phyloP scores from a whole-genome alignment of 2,329 filamentous ascomycete genomes.

The Gremmenia infestans region DNA sequence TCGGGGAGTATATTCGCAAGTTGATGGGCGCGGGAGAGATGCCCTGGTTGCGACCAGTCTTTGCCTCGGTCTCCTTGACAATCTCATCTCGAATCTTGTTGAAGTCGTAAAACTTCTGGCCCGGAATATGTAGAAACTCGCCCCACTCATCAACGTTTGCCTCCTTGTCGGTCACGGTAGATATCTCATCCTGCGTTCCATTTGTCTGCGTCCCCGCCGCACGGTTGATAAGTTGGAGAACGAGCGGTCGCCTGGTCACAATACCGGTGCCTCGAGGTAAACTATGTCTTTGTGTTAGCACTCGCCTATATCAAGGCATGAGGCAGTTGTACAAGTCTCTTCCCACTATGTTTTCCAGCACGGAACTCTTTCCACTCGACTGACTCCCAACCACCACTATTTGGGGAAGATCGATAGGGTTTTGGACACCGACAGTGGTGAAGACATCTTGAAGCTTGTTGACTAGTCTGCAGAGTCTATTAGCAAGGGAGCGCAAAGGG shows the following conservation, averaged over 20 bases:
- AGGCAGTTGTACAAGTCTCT: constrained; percentile 81
- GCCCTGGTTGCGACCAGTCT: constrained; percentile 92
- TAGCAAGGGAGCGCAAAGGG: constrained; percentile 24
- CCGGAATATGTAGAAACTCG: constrained; percentile 96
- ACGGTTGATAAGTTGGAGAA: constrained; percentile 97
- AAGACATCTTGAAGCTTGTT: constrained; percentile 99
- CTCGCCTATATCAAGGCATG: constrained; percentile 8
- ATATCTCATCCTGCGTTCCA: constrained; percentile 61
- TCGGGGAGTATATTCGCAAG: constrained; percentile 95
- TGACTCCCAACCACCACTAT: constrained; percentile 98
- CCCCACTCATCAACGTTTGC: constrained; percentile 96
- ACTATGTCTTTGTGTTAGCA: constrained; percentile 45
- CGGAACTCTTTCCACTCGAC: constrained; percentile 98
- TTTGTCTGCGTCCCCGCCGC: constrained; percentile 61
- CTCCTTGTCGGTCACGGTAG: constrained; percentile 70
- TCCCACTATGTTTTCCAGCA: constrained; percentile 97
- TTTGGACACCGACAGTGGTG: constrained; percentile 95
- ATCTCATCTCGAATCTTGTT: constrained; percentile 98
- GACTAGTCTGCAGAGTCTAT: constrained; percentile 58
- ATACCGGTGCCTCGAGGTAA: constrained; percentile 96
- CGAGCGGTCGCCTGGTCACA: constrained; percentile 89
- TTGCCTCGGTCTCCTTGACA: constrained; percentile 89
- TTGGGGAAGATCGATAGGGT: constrained; percentile 97
- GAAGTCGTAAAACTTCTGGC: constrained; percentile 97
- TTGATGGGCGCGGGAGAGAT: constrained; percentile 98